These are phyloP conservation scores for Sapria himalayana DNA, from an alignment of 345 rosid genomes.

Conservation along the genomic window DNA sequence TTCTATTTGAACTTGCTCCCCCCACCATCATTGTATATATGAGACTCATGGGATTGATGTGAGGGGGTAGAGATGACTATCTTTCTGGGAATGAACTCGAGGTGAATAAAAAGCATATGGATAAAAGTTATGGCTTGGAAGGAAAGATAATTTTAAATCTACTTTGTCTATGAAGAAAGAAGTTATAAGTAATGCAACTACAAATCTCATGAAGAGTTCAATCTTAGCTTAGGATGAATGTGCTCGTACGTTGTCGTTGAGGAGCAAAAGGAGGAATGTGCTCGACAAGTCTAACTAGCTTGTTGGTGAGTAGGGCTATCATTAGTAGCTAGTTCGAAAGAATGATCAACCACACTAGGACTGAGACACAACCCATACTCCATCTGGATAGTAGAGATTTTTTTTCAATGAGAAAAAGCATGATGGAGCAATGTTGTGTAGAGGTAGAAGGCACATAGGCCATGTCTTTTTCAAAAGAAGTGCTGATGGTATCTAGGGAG, in stretches of 20 bases:
- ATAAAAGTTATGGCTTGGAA: too few species aligned
- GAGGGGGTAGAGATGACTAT: neutral
- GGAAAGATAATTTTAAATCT: too few species aligned
- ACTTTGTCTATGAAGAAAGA: neutral
- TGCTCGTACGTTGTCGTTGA: neutral
- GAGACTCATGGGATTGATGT: neutral
- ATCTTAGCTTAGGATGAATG: neutral
- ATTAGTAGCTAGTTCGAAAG: conserved; percentile 2
- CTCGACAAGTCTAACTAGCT: neutral
- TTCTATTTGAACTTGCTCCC: conserved; percentile 2
- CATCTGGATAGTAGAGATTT: conserved; percentile 3
- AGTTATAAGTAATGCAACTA: neutral
- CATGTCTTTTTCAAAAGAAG: too few species aligned
- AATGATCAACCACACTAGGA: conserved; percentile 7
- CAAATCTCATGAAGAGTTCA: neutral
- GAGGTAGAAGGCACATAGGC: conserved; percentile 2
- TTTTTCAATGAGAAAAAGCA: conserved; percentile 1
- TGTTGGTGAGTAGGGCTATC: neutral
- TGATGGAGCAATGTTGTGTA: conserved; percentile 3
- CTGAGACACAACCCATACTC: conserved; percentile 7
- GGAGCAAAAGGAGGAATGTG: neutral
- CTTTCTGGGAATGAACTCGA: neutral
- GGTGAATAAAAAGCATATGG: too few species aligned
- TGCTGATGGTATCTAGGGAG: too few species aligned
- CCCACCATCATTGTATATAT: neutral